phyloP scores from a whole-genome alignment of 1,284 basidiomycete species.

The Sporisorium exsertum region DNA sequence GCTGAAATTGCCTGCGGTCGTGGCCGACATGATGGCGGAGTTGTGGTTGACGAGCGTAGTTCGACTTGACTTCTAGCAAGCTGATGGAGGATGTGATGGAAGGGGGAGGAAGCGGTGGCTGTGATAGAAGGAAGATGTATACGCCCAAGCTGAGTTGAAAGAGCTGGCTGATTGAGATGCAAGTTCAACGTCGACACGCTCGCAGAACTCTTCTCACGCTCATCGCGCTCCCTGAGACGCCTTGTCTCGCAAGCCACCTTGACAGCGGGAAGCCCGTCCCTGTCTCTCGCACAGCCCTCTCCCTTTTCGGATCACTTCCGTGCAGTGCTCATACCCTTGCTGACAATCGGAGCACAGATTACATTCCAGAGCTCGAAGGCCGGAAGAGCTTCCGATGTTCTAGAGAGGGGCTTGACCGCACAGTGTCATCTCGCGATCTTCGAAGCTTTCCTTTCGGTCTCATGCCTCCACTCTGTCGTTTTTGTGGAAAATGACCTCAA shows the following conservation, averaged over 20 bases:
- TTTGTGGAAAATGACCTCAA: slow-evolving; percentile 28
- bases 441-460: background rate
- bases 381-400: slow-evolving; percentile 5
- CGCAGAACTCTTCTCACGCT: background rate
- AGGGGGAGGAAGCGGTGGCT: too few relatives aligned
- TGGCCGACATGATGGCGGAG: slow-evolving; percentile 20
- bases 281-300: too few relatives aligned
- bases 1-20: slow-evolving; percentile 25
- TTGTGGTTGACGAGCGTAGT: background rate
- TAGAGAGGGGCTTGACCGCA: background rate
- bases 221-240: background rate
- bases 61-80: background rate
- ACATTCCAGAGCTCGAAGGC: background rate
- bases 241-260: background rate
- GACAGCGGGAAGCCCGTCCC: too few relatives aligned
- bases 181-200: background rate
- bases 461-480: slow-evolving; percentile 24
- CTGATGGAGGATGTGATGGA: too few relatives aligned
- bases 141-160: too few relatives aligned
- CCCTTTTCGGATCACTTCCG: background rate
- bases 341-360: background rate
- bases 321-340: background rate
- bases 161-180: too few relatives aligned
- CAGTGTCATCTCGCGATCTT: slow-evolving; percentile 1
- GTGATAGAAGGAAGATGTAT: too few relatives aligned